phyloP scores from a whole-genome alignment of 768 basidiomycete species.

The Termitomyces eurrhizus region DNA sequence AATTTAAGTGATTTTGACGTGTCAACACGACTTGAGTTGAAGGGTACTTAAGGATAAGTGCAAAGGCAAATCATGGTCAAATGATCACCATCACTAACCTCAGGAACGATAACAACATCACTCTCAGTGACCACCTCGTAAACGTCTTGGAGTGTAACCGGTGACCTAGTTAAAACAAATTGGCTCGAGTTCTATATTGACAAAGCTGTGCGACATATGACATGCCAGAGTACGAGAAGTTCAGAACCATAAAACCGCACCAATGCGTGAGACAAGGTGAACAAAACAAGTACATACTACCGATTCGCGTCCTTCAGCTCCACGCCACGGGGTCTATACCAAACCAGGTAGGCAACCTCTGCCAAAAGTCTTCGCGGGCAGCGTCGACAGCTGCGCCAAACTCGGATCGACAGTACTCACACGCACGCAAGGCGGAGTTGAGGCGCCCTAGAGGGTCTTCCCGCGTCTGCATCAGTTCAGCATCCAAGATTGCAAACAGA shows the following conservation, averaged over 20 bases:
- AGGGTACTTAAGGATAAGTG: too few species aligned
- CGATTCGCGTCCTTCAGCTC: conserved; percentile 16
- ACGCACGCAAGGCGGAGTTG: conserved; percentile 47
- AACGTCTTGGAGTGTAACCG: conserved; percentile 5
- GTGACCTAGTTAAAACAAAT: conserved; percentile 5
- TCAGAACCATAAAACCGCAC: conserved; percentile 6
- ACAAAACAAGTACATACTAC: conserved; percentile 8
- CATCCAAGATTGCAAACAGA: conserved; percentile 64
- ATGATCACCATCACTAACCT: not conserved
- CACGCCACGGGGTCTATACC: conserved; percentile 38
- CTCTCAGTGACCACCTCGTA: not conserved
- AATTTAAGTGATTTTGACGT: not conserved
- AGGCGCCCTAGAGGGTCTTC: conserved; percentile 42
- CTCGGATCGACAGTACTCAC: conserved; percentile 60
- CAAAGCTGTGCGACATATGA: conserved; percentile 7
- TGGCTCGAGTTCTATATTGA: conserved; percentile 2
- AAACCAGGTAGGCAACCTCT: conserved; percentile 62
- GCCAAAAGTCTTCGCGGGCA: conserved; percentile 64
- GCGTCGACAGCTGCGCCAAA: conserved; percentile 57
- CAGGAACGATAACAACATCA: not conserved
- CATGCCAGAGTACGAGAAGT: conserved; percentile 10
- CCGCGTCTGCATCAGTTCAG: conserved; percentile 61
- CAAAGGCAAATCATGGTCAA: not conserved
- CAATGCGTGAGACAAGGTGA: conserved; percentile 7
- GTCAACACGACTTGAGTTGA: conserved; percentile 1